Evolutionary conservation across 371 early-diverging fungal species (phyloP).

Genomic region (Rhizopus sp.): DNA sequence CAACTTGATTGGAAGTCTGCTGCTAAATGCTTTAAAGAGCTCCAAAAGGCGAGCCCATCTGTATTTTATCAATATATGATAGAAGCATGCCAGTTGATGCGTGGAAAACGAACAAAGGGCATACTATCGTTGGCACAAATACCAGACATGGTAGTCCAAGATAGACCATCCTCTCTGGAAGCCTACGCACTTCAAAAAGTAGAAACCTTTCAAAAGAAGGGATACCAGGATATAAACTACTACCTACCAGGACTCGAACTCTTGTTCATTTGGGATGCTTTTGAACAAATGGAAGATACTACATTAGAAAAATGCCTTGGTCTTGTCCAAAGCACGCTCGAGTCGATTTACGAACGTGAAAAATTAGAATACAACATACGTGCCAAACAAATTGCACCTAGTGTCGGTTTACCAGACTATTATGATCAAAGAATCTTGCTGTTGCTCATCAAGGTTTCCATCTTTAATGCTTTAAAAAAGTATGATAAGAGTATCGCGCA

Average conservation of each 20-base stretch:
- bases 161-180: constrained; percentile 16
- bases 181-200: constrained; percentile 48
- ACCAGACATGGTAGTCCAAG: constrained; percentile 24
- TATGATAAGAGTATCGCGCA: constrained; percentile 28
- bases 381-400: constrained; percentile 22
- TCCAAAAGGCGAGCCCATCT: constrained; percentile 44
- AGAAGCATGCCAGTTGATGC: constrained; percentile 39
- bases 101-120: constrained; percentile 38
- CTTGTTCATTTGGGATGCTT: constrained; percentile 51
- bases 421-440: constrained; percentile 30
- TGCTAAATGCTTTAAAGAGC: constrained; percentile 35
- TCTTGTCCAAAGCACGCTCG: constrained; percentile 34
- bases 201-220: constrained; percentile 39
- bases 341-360: constrained; percentile 28
- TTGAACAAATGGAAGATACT: constrained; percentile 42
- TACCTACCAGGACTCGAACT: constrained; percentile 50
- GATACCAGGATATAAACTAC: constrained; percentile 45
- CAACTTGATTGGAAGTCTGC: constrained; percentile 49
- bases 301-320: constrained; percentile 26
- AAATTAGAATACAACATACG: constrained; percentile 29
- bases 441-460: constrained; percentile 23
- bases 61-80: constrained; percentile 51
- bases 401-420: constrained; percentile 20
- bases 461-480: constrained; percentile 24
- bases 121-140: constrained; percentile 40